Evolutionary conservation across 1,139 yeast genomes (phyloP).

Genomic region (Yamadazyma spencermartinsiae): DNA sequence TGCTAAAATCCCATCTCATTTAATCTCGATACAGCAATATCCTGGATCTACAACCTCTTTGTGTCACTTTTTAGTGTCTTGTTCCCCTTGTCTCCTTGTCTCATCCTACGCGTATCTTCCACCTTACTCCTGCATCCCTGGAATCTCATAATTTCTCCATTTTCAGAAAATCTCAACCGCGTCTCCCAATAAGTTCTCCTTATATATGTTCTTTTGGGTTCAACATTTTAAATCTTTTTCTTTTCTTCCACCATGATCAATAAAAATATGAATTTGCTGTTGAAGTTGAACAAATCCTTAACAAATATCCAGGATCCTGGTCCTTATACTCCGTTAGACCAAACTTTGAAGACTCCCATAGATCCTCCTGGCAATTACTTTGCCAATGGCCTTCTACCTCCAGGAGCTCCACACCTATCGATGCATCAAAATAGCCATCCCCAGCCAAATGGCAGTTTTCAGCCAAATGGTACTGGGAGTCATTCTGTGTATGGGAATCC

Average conservation of each 20-base stretch:
- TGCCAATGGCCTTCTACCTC: slow-evolving; percentile 5
- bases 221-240: no score
- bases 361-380: slow-evolving; percentile 28
- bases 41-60: no score
- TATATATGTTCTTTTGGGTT: background rate
- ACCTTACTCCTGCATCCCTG: no score
- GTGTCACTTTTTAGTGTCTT: no score
- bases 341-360: slow-evolving; percentile 43
- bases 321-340: slow-evolving; percentile 51
- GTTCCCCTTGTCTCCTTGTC: no score
- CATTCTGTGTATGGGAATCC: slow-evolving; percentile 29
- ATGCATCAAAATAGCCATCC: slow-evolving; percentile 10
- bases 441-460: slow-evolving; percentile 5
- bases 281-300: slow-evolving; percentile 33
- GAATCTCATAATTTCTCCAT: background rate
- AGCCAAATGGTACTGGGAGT: no score
- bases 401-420: slow-evolving; percentile 5
- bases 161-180: background rate
- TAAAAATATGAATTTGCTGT: slow-evolving; percentile 27
- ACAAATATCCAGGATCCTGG: slow-evolving; percentile 23
- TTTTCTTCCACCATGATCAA: slow-evolving; percentile 26
- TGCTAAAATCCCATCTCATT: no score
- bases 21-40: no score
- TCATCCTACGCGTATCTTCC: no score
- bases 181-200: background rate